phyloP scores from a whole-genome alignment of 2,329 filamentous ascomycete species.

The Daldinia sp. region DNA sequence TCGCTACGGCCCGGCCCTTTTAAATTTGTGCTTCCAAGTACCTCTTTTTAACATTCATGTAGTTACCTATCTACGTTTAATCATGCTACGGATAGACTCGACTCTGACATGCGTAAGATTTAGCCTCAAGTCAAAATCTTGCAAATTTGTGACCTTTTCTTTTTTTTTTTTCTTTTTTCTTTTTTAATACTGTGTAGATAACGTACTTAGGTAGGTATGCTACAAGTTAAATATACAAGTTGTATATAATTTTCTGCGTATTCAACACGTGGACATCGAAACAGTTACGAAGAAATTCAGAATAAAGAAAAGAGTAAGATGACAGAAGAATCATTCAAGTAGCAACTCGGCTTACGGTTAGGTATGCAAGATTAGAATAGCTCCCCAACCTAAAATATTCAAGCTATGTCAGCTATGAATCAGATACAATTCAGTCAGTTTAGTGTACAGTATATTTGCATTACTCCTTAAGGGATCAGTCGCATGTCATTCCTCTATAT shows the following conservation, averaged over 20 bases:
- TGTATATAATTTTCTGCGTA: not conserved
- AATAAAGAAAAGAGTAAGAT: not conserved
- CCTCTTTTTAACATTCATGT: not conserved
- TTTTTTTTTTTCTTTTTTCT: not conserved
- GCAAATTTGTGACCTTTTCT: not conserved
- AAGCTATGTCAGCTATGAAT: not conserved
- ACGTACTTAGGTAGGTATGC: too few species aligned
- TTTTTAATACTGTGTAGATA: not conserved
- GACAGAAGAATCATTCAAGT: not conserved
- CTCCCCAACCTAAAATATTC: not conserved
- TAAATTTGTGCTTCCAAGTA: slow-evolving; percentile 1
- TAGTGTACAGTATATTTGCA: not conserved
- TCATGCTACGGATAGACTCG: not conserved
- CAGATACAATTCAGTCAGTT: not conserved
- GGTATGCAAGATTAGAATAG: not conserved
- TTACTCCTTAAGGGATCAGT: not conserved
- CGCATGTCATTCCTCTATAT: slow-evolving; percentile 4
- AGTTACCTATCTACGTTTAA: not conserved
- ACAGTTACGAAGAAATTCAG: not conserved
- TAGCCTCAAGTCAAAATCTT: not conserved
- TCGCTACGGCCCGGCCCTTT: slow-evolving; percentile 32
- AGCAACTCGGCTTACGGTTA: not conserved
- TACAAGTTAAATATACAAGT: not conserved
- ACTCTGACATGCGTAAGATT: not conserved
- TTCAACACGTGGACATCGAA: not conserved